phyloP scores from a whole-genome alignment of 805 yeast species.

The Myxozyma lipomycoides region DNA sequence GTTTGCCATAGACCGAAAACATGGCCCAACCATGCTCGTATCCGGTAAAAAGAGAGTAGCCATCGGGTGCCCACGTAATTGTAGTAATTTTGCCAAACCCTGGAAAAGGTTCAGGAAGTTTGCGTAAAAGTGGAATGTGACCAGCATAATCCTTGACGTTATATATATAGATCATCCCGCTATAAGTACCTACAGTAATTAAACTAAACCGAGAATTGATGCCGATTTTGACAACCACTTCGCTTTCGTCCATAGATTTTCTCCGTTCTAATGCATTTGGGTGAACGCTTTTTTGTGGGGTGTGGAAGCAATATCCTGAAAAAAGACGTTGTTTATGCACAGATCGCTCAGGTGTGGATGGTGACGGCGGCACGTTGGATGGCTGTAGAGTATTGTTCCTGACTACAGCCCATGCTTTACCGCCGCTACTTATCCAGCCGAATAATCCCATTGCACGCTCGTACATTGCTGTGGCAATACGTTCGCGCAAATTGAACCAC shows the following conservation, averaged over 20 bases:
- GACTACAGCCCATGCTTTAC: constrained; percentile 31
- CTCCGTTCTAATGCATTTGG: background rate
- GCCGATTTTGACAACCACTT: constrained; percentile 31
- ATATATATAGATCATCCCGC: constrained; percentile 40
- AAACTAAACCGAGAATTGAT: constrained; percentile 44
- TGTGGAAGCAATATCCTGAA: constrained; percentile 15
- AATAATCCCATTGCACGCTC: constrained; percentile 36
- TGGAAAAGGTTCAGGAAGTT: constrained; percentile 32
- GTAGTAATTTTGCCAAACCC: constrained; percentile 31
- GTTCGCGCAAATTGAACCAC: constrained; percentile 28
- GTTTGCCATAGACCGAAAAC: constrained; percentile 48
- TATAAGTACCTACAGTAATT: constrained; percentile 40
- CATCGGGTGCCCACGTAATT: constrained; percentile 40
- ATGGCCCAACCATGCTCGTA: constrained; percentile 47
- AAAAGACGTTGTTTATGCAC: constrained; percentile 9
- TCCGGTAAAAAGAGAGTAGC: constrained; percentile 37
- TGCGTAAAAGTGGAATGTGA: constrained; percentile 34
- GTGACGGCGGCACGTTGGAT: constrained; percentile 1
- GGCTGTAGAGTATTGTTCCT: background rate
- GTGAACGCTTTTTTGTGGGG: constrained; percentile 9
- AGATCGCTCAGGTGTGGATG: background rate
- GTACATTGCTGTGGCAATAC: constrained; percentile 25
- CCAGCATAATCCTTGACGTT: constrained; percentile 40
- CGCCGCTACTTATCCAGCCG: constrained; percentile 32
- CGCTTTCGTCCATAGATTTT: constrained; percentile 8